phyloP scores from a whole-genome alignment of 2,329 filamentous ascomycete genomes.

The Talaromyces pinophilus region DNA sequence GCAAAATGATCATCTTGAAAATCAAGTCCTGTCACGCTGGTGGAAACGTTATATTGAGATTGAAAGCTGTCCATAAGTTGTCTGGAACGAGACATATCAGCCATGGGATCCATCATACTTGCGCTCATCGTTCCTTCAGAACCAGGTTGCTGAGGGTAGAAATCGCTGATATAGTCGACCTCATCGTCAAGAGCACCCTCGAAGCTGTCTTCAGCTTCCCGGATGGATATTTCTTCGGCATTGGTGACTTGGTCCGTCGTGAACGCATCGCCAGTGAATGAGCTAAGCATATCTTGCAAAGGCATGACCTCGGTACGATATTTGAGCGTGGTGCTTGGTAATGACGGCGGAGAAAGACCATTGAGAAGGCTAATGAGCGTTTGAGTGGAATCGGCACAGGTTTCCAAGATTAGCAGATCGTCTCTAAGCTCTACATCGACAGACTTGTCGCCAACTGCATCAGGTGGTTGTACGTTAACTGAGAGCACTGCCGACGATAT shows the following conservation, averaged over 20 bases:
- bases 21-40: conserved; percentile 63
- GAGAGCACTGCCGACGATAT: conserved; percentile 76
- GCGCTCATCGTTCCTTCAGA: conserved; percentile 46
- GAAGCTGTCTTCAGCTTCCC: conserved; percentile 45
- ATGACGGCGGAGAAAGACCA: conserved; percentile 77
- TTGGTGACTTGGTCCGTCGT: conserved; percentile 37
- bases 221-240: conserved; percentile 42
- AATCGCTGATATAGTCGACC: conserved; percentile 57
- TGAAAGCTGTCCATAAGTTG: conserved; percentile 54
- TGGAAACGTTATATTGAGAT: conserved; percentile 56
- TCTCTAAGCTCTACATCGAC: conserved; percentile 81
- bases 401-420: conserved; percentile 85
- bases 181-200: conserved; percentile 44
- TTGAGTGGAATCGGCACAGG: conserved; percentile 94
- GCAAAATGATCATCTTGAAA: conserved; percentile 80
- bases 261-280: conserved; percentile 85
- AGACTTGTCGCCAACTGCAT: conserved; percentile 62
- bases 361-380: conserved; percentile 79
- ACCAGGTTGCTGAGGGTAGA: conserved; percentile 50
- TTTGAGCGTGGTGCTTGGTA: conserved; percentile 78
- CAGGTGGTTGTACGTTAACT: conserved; percentile 61
- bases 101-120: conserved; percentile 44
- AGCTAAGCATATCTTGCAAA: conserved; percentile 83
- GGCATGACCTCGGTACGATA: conserved; percentile 86
- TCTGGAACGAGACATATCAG: conserved; percentile 40